phyloP scores from a whole-genome alignment of 148 eudicot genomes.

The Suaeda aralocaspica region DNA sequence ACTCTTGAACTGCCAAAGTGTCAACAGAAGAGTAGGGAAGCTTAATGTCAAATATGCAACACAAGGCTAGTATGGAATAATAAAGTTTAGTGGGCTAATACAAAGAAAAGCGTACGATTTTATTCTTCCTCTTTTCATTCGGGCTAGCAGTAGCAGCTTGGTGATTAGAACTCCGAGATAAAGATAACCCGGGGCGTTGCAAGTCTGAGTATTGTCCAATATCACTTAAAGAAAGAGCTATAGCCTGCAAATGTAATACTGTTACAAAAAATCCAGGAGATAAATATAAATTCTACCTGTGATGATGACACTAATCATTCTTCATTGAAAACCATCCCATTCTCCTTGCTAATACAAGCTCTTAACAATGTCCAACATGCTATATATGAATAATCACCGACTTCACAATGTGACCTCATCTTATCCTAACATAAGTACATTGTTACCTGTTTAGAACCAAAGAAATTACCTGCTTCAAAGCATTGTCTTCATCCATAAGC shows the following conservation, averaged over 20 bases:
- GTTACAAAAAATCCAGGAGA: not conserved
- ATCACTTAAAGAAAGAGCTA: conserved; percentile 71
- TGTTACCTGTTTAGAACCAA: not conserved
- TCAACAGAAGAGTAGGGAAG: not conserved
- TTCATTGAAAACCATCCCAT: no score
- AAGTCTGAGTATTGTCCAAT: conserved; percentile 22
- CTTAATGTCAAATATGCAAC: not conserved
- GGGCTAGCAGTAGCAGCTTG: conserved; percentile 16
- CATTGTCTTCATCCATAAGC: conserved; percentile 65
- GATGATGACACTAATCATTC: no score
- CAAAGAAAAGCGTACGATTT: conserved; percentile 37
- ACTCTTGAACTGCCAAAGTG: conserved; percentile 39
- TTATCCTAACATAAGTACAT: not conserved
- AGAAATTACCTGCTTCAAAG: conserved; percentile 53
- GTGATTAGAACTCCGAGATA: conserved; percentile 23
- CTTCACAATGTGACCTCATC: not conserved
- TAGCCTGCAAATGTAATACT: conserved; percentile 47
- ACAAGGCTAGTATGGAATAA: not conserved
- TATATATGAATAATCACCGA: no score
- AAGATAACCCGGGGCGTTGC: conserved; percentile 23
- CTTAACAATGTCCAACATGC: no score
- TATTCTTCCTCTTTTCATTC: conserved; percentile 49
- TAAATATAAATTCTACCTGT: not conserved
- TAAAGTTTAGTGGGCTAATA: not conserved
- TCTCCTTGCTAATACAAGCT: no score